Evolutionary conservation across 2,329 filamentous ascomycete genomes (phyloP), one percentile per base, ranked within the genome.

Genomic region (Pseudocercospora eumusae): DNA sequence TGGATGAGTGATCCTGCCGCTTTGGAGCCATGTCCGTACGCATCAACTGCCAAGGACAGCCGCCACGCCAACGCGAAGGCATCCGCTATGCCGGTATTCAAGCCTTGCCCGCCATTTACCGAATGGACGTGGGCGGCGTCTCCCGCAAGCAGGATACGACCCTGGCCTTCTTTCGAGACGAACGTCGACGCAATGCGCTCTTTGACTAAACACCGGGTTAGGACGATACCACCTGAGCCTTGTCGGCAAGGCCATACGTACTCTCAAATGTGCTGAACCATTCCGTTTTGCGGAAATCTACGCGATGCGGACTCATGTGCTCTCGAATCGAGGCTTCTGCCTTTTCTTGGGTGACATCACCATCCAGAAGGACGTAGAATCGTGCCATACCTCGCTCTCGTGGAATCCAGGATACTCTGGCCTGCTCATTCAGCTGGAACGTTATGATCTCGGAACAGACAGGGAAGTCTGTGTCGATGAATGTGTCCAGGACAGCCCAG

Each of bases 21-120:
- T 6, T 27, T 23, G 27, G 28, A 33, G 49, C 44, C 50, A 2
- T 47, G 11, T 28, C 25, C 20, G 4, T 45, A 42, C 13, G 45
- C 28, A 10, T 52, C 33, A 15, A 60, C 28, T 21, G 27, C 31
- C 8, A 44, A 42, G 33, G 53, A 44, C 3, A 63, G 42, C 13
- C 61, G 61, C 76, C 75, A 78, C 20, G 70, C 72, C 2, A 79
- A 63, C 59, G 76, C 73, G 42, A 74, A 66, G 2, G 70, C 73
- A 59, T 79, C 76, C 8, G 68, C 70, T 2, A 78, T 65, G 0
- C 73, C 76, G 5, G 65, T 76, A 59, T 78, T 78, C 68, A 77
- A 73, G 3, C 77, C 77, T 52, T 77, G 75, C 0, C 75, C 77
- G 3, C 76, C 76, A 3, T 68, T 68, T 0, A 75, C 74, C n/a